Conservation (phyloP, 257 asterid species). For the Solanum sitiens region DNA sequence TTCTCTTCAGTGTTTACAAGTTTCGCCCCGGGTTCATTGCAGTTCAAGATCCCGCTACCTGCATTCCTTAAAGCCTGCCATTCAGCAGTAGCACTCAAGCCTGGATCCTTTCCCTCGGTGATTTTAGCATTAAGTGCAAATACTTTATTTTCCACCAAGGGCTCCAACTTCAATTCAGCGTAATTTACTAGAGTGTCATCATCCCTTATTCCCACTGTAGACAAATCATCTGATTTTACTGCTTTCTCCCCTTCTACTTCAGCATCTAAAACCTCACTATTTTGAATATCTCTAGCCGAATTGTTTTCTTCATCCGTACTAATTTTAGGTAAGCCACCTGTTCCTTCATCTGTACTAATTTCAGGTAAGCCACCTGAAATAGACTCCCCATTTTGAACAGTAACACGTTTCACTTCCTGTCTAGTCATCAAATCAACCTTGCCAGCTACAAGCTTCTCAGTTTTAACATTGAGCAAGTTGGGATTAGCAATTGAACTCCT, state of each 20-base stretch:
- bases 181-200: conserved; percentile 12
- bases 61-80: conserved; percentile 70
- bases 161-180: conserved; percentile 25
- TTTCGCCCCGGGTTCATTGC: conserved; percentile 18
- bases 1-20: conserved; percentile 40
- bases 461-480: conserved; percentile 16
- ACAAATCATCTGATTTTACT: conserved; percentile 8
- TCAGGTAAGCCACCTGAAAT: background rate
- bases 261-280: background rate
- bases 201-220: conserved; percentile 4
- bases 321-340: conserved; percentile 1
- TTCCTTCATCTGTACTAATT: conserved; percentile 3
- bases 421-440: conserved; percentile 16
- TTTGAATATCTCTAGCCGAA: conserved; percentile 1
- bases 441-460: conserved; percentile 26
- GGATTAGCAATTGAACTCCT: conserved; percentile 7
- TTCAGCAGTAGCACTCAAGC: conserved; percentile 62
- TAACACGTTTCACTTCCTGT: conserved; percentile 11
- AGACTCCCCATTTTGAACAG: conserved; percentile 13
- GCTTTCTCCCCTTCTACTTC: conserved; percentile 8
- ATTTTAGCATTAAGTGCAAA: conserved; percentile 67
- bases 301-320: conserved; percentile 8
- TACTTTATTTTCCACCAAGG: conserved; percentile 35
- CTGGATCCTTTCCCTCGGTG: conserved; percentile 45
- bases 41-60: conserved; percentile 24